Percentiles rank a stretch among this genome's conserved stretches.
These are phyloP conservation scores for Lenzites betulinus DNA, from an alignment of 768 basidiomycete genomes.

Conservation along the genomic window DNA sequence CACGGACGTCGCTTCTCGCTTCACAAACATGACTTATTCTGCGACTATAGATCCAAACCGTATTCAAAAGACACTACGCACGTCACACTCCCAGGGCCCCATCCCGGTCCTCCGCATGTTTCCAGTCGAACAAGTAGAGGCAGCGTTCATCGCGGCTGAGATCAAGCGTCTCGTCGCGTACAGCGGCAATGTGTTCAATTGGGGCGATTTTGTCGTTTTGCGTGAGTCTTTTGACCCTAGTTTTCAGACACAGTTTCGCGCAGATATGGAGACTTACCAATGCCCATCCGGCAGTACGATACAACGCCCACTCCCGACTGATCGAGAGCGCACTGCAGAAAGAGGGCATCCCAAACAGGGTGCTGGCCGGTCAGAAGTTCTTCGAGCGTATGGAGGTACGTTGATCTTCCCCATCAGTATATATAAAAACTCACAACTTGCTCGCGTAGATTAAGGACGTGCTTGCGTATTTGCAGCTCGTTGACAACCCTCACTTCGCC, in stretches of 20 bases:
- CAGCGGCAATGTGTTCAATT: constrained; percentile 69
- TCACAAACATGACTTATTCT: background rate
- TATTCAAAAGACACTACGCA: constrained; percentile 71
- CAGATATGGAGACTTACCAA: background rate
- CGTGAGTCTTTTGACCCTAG: constrained; percentile 48
- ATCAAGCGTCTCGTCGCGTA: constrained; percentile 77
- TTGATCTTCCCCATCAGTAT: no score
- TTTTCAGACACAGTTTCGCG: constrained; percentile 9
- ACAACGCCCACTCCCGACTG: constrained; percentile 74
- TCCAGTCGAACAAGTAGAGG: constrained; percentile 61
- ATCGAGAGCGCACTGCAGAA: constrained; percentile 78
- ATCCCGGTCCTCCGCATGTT: constrained; percentile 60
- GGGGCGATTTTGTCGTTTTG: constrained; percentile 84
- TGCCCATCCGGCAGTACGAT: constrained; percentile 57
- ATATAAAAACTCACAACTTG: background rate
- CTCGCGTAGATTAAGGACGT: constrained; percentile 70
- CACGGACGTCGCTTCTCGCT: background rate
- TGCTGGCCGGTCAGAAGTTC: constrained; percentile 83
- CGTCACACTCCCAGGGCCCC: constrained; percentile 64
- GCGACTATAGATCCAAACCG: constrained; percentile 62
- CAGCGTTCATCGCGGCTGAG: constrained; percentile 70
- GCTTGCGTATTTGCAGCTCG: constrained; percentile 78
- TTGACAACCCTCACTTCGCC: constrained; percentile 68
- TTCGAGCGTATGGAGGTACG: constrained; percentile 80
- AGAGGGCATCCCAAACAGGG: constrained; percentile 73